A percentile compares a stretch with the other conserved stretches of the same genome.
Evolutionary conservation across 257 asterid species (phyloP).

Genomic region (Solanum virginianum): DNA sequence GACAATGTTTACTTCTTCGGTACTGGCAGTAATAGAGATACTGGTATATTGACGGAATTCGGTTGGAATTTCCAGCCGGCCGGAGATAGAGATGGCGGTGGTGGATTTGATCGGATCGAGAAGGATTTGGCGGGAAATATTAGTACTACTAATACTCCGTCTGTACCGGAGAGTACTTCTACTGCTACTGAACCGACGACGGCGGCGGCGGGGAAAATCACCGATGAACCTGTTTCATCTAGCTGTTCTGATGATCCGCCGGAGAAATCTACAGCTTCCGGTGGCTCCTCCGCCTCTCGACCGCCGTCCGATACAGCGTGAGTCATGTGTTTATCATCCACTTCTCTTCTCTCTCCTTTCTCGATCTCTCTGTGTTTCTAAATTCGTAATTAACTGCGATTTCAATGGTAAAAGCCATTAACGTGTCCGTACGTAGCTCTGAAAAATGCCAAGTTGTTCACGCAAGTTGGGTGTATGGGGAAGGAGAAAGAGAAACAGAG

Average conservation of each 20-base stretch:
- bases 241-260: slow-evolving; percentile 69
- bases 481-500: neutral
- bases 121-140: slow-evolving; percentile 22
- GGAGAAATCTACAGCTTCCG: slow-evolving; percentile 52
- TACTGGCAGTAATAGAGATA: slow-evolving; percentile 6
- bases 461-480: slow-evolving; percentile 11
- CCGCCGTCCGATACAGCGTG: slow-evolving; percentile 61
- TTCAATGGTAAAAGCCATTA: slow-evolving; percentile 9
- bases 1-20: slow-evolving; percentile 26
- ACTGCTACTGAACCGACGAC: slow-evolving; percentile 1
- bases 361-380: neutral
- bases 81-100: slow-evolving; percentile 6
- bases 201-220: neutral
- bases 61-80: slow-evolving; percentile 53
- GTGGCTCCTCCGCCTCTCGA: slow-evolving; percentile 19
- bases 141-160: neutral
- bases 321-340: slow-evolving; percentile 19
- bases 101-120: slow-evolving; percentile 22
- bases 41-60: slow-evolving; percentile 38
- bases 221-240: slow-evolving; percentile 27
- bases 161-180: neutral
- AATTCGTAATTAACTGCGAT: slow-evolving; percentile 6
- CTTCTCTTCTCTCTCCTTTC: neutral
- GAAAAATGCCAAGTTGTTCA: slow-evolving; percentile 16
- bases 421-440: slow-evolving; percentile 28